Conservation (phyloP, 2,329 filamentous ascomycete species). For the Aspergillus amoenus region DNA sequence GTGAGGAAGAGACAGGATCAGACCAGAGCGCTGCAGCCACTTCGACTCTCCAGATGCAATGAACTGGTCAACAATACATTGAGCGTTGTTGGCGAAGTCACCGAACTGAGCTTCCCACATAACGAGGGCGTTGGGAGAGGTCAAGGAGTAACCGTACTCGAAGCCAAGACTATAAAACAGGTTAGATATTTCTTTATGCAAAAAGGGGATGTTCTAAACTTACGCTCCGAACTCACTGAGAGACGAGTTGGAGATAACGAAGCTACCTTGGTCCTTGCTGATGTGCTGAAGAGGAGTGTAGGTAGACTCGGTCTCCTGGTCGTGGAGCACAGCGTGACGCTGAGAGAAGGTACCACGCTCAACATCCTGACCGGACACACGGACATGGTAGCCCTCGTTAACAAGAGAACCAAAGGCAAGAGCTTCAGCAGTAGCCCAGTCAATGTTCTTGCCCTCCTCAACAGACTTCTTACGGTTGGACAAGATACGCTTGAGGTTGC, state of each 20-base stretch:
- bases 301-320: slow-evolving; percentile 90
- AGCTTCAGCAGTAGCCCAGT: slow-evolving; percentile 96
- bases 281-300: slow-evolving; percentile 91
- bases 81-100: slow-evolving; percentile 99
- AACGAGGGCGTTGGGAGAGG: slow-evolving; percentile 92
- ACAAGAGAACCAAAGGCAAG: slow-evolving; percentile 91
- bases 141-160: slow-evolving; percentile 97
- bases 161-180: slow-evolving; percentile 77
- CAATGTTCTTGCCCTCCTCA: slow-evolving; percentile 87
- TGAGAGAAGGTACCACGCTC: slow-evolving; percentile 99
- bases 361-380: slow-evolving; percentile 97
- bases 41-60: slow-evolving; percentile 96
- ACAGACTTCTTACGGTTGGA: slow-evolving; percentile 87
- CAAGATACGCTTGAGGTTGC: slow-evolving; percentile 96
- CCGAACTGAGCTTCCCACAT: slow-evolving; percentile 99
- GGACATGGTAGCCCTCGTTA: slow-evolving; percentile 91
- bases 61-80: slow-evolving; percentile 99
- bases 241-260: slow-evolving; percentile 96
- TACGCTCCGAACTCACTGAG: slow-evolving; percentile 68
- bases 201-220: slow-evolving; percentile 25
- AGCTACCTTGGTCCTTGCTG: slow-evolving; percentile 87
- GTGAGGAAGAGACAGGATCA: slow-evolving; percentile 94
- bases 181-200: slow-evolving; percentile 42
- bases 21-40: slow-evolving; percentile 96
- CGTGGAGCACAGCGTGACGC: slow-evolving; percentile 93